phyloP scores from a whole-genome alignment of 2,329 filamentous ascomycete species.

The Pseudogymnoascus sp. region DNA sequence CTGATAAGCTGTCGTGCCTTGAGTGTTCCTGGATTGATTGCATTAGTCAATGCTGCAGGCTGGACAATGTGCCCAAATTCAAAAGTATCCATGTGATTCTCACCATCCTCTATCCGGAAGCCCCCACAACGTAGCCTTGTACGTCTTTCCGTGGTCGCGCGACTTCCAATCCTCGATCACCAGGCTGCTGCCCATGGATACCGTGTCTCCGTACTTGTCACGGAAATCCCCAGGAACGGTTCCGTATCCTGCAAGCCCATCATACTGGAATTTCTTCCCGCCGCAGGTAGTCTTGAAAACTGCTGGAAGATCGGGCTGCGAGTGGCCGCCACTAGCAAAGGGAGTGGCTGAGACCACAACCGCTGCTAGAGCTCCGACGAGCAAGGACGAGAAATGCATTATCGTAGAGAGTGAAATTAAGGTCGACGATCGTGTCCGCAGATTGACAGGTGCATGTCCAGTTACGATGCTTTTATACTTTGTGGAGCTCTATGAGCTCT shows the following conservation, averaged over 20 bases:
- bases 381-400: background rate
- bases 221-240: slow-evolving; percentile 46
- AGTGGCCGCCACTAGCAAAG: background rate
- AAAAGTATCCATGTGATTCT: slow-evolving; percentile 11
- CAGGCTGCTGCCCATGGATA: slow-evolving; percentile 58
- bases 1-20: slow-evolving; percentile 61
- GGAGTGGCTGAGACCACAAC: background rate
- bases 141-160: slow-evolving; percentile 1
- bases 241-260: slow-evolving; percentile 59
- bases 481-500: background rate
- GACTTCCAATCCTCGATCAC: slow-evolving; percentile 60
- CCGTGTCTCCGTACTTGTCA: slow-evolving; percentile 62
- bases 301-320: background rate
- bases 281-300: slow-evolving; percentile 43
- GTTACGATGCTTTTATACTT: background rate
- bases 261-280: slow-evolving; percentile 55
- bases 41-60: background rate
- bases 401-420: background rate
- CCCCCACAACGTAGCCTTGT: slow-evolving; percentile 41
- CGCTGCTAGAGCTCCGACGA: background rate
- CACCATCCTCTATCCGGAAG: slow-evolving; percentile 62
- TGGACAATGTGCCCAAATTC: background rate
- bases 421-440: background rate
- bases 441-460: background rate
- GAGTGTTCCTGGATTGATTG: slow-evolving; percentile 46